Evolutionary conservation across 495 filamentous ascomycete genomes (phyloP).

Genomic region (Penicillium cataractarum): DNA sequence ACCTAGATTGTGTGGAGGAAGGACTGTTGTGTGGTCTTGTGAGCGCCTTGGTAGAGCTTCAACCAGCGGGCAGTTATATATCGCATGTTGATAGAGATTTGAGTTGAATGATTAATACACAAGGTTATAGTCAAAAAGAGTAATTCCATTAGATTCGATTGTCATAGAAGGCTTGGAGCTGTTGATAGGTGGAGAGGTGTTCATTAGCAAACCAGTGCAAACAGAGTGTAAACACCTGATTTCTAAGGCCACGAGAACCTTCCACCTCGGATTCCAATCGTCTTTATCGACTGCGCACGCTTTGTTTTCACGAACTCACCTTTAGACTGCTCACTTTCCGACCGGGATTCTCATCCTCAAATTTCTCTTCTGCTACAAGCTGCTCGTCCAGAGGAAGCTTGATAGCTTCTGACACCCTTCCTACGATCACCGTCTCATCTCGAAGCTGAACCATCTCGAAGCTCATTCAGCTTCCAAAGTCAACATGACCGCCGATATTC

Average conservation of each 20-base stretch:
- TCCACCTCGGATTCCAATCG: not conserved
- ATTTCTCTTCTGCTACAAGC: not conserved
- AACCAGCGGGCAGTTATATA: too few species aligned
- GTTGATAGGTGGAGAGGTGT: not conserved
- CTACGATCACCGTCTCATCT: not conserved
- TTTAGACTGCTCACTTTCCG: not conserved
- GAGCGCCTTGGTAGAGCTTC: not conserved
- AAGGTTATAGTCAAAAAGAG: not conserved
- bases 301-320: not conserved
- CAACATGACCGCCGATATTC: slow-evolving; percentile 45
- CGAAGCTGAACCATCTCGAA: not conserved
- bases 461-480: slow-evolving; percentile 3
- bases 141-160: not conserved
- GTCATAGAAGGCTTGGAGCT: not conserved
- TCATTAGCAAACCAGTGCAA: slow-evolving; percentile 4
- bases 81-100: too few species aligned
- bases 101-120: not conserved
- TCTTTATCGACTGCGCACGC: not conserved
- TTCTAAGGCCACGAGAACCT: slow-evolving; percentile 18
- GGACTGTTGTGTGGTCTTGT: not conserved
- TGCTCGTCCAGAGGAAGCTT: too few species aligned
- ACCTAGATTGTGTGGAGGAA: not conserved
- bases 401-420: not conserved
- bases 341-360: not conserved
- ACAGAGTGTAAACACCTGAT: slow-evolving; percentile 23